Evolutionary conservation across 2,329 filamentous ascomycete genomes (phyloP), one percentile per base, ranked within the genome.

Genomic region (Stylonectria norvegica): DNA sequence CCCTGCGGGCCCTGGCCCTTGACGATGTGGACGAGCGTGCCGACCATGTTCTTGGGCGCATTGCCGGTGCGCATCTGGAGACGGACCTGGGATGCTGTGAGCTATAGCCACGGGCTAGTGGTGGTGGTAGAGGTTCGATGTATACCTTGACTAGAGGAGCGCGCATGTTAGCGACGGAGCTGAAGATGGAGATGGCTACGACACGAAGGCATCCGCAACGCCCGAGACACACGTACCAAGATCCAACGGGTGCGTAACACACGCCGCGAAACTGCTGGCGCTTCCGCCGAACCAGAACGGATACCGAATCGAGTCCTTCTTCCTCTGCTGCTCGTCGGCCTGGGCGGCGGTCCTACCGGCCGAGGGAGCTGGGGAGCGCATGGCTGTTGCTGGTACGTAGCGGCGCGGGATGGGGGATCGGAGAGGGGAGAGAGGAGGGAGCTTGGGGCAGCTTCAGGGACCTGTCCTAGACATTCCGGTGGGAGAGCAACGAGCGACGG

Each of bases 241-340:
- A 77, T 96, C 90, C 60, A 97, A 73, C 35, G 91, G 91, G 74
- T 97, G 91, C 20, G 91, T 97, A 34, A 95, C 86, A 54, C 82
- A 84, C 31, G 91, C 90, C 25, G 91, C 91, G 73, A 93, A 84
- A 62, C 88, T 94, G 60, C 87, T 93, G 36, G 91, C 89, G 62
- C 88, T 95, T 40, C 93, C 93, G 49, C 93, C 93, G 65, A 98
- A 97, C 93, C 91, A 97, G 67, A 91, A 91, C 8, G 86, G 86
- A 68, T 91, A 91, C 46, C 69, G 68, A 29, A 76, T 62, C 3
- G 68, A 50, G 20, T 53, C 61, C 47, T 61, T 58, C 48, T 69
- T 68, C 57, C 69, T 67, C 53, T 66, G 61, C 41, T 58, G 56
- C 36, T 50, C 45, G 30, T 51, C 47, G 19, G 34, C 33, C 43